Evolutionary conservation across 306 rosid species (phyloP).

Genomic region (Cucumis melo): DNA sequence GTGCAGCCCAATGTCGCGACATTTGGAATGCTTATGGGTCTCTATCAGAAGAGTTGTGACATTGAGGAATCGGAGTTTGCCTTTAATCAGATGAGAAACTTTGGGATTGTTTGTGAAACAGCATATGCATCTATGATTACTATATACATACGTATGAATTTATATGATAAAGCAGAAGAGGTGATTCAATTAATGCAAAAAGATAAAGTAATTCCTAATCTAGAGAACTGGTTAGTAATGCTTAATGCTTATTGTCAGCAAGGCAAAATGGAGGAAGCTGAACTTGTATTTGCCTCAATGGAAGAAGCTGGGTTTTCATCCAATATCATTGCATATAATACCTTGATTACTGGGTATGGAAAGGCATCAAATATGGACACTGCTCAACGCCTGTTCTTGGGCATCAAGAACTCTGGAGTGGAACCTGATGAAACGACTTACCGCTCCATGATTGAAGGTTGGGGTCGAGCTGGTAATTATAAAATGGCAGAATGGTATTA

Average conservation of each 20-base stretch:
- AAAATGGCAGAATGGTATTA: slow-evolving; percentile 40
- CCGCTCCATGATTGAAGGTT: slow-evolving; percentile 93
- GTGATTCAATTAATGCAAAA: slow-evolving; percentile 37
- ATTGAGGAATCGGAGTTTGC: slow-evolving; percentile 68
- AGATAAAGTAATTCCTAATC: slow-evolving; percentile 30
- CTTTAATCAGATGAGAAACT: slow-evolving; percentile 42
- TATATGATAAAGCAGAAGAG: slow-evolving; percentile 52
- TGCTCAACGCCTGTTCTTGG: slow-evolving; percentile 48
- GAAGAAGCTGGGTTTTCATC: slow-evolving; percentile 43
- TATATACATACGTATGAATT: slow-evolving; percentile 45
- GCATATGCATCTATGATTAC: slow-evolving; percentile 76
- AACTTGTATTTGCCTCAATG: slow-evolving; percentile 37
- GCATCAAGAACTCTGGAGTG: slow-evolving; percentile 28
- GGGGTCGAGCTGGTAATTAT: slow-evolving; percentile 73
- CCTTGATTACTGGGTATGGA: slow-evolving; percentile 85
- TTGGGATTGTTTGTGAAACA: slow-evolving; percentile 39
- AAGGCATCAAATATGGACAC: slow-evolving; percentile 60
- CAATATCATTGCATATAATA: slow-evolving; percentile 63
- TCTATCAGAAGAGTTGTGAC: slow-evolving; percentile 50
- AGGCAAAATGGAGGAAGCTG: slow-evolving; percentile 66
- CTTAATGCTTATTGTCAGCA: slow-evolving; percentile 69
- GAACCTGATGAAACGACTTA: slow-evolving; percentile 77
- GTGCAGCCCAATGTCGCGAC: slow-evolving; percentile 60
- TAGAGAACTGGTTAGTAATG: slow-evolving; percentile 68
- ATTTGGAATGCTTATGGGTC: slow-evolving; percentile 70